Base-by-base conservation (phyloP, 257 asterid species). In the Ocimum tenuiflorum region DNA sequence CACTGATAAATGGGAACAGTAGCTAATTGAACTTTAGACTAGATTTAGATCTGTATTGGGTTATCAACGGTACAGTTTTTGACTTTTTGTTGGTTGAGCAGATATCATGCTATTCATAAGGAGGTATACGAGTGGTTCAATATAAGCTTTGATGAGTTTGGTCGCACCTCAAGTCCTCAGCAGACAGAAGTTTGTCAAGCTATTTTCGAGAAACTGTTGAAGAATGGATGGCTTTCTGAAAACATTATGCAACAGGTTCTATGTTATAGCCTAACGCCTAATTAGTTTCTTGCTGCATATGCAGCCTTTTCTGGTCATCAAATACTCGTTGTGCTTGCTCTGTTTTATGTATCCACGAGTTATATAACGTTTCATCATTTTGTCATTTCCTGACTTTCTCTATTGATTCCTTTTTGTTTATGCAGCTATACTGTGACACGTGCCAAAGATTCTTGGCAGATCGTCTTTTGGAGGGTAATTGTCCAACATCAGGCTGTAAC, bases 161-260 rank as follows among this genome's bases (percentile, higher is more conserved):
- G 98, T 20, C 92, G 98, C 55, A 91, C 98, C 35, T 91, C 98
- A 63, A 87, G 79, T 70, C 86, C 96, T 1, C 81, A 91, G 74
- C 98, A 91, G 77, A 87, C 96, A 38, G 91, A 83, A 79, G 79
- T 85, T 60, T 91, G 98, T 63, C 98, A 89, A 75, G 81, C 85
- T 48, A 82, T 91, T 73, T 91, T 91, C 80, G 82, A 78, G 81
- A 91, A 79, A 64, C 75, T 91, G 42, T 66, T 83, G 73, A 89
- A 84, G 20, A 87, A 82, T 75, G 72, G 86, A 19, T 89, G 95
- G 95, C 83, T 91, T 59, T 72, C 88, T 6, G 97, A 91, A 75
- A 81, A 87, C 75, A 81, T 77, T 19, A 89, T 89, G 83, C 87
- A 85, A 67, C 96, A 91, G 98, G 98, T 91, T 57, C 54, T 20